Conservation (phyloP, 306 rosid genomes). For the Ormosia semicastrata region DNA sequence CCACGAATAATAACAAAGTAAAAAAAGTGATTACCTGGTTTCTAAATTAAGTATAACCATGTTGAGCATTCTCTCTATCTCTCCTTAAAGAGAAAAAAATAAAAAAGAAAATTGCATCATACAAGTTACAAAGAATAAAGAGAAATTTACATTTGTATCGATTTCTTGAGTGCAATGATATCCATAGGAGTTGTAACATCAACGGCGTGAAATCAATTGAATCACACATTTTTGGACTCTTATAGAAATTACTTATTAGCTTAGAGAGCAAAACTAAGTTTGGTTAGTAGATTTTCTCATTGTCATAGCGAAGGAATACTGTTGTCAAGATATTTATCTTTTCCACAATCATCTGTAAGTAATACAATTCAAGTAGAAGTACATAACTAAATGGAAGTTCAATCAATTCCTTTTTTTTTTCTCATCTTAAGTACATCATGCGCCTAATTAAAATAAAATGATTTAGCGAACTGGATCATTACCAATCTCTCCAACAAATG, state of each 20-base stretch:
- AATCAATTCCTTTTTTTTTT: too few species aligned
- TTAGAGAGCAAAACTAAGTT: constrained; percentile 43
- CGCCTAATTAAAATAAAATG: too few species aligned
- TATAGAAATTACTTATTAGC: constrained; percentile 58
- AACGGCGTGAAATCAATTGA: constrained; percentile 35
- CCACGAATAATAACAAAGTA: not conserved
- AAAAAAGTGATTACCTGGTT: not conserved
- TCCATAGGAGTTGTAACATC: constrained; percentile 46
- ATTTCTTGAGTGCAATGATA: constrained; percentile 48
- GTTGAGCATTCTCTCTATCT: not conserved
- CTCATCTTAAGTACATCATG: too few species aligned
- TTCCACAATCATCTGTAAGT: constrained; percentile 51
- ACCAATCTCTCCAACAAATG: too few species aligned
- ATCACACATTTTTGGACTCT: constrained; percentile 54
- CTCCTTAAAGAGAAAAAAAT: too few species aligned
- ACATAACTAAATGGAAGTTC: not conserved
- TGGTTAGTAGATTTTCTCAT: constrained; percentile 54
- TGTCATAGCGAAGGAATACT: constrained; percentile 55
- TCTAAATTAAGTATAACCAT: not conserved
- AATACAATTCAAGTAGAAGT: not conserved
- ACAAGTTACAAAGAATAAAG: not conserved
- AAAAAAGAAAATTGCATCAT: too few species aligned
- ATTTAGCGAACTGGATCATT: too few species aligned
- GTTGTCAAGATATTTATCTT: constrained; percentile 56
- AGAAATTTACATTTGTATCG: constrained; percentile 41